Conservation (phyloP, 305 asterid species). For the Euphrasia arctica region DNA sequence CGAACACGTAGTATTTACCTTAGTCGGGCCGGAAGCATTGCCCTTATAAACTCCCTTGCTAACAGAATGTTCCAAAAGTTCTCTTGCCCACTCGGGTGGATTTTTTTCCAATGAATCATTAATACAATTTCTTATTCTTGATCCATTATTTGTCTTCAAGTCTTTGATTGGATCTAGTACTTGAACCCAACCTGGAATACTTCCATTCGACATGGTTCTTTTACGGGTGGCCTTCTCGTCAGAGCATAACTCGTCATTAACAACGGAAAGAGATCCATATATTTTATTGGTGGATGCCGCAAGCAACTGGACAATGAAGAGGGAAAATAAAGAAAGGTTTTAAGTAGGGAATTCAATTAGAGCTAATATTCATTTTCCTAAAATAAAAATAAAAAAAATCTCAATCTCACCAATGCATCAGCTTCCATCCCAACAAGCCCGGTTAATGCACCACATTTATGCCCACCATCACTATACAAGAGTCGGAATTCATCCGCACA, state of each 20-base stretch:
- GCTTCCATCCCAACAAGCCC: slow-evolving; percentile 19
- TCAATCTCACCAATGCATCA: slow-evolving; percentile 19
- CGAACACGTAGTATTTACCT: slow-evolving; percentile 10
- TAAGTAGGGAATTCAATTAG: too few relatives aligned
- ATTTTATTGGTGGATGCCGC: slow-evolving; percentile 21
- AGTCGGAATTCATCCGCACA: neutral
- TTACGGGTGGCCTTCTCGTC: neutral
- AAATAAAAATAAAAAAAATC: neutral
- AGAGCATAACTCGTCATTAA: neutral
- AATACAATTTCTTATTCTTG: slow-evolving; percentile 25
- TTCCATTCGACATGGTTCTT: neutral
- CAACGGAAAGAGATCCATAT: slow-evolving; percentile 14
- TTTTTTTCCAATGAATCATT: slow-evolving; percentile 11
- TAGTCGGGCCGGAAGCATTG: slow-evolving; percentile 32
- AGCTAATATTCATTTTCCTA: too few relatives aligned
- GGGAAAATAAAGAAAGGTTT: neutral
- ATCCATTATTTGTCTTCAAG: slow-evolving; percentile 27
- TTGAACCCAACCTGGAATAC: slow-evolving; percentile 23
- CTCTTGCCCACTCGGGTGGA: slow-evolving; percentile 26
- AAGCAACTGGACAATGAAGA: slow-evolving; percentile 19
- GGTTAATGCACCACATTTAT: slow-evolving; percentile 8
- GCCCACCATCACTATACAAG: slow-evolving; percentile 20
- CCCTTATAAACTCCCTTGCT: slow-evolving; percentile 28
- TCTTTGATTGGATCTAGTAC: slow-evolving; percentile 22
- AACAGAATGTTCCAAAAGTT: slow-evolving; percentile 11